These are phyloP conservation scores for Rosellinia necatrix DNA, from an alignment of 2,329 filamentous ascomycete species.

Conservation along the genomic window DNA sequence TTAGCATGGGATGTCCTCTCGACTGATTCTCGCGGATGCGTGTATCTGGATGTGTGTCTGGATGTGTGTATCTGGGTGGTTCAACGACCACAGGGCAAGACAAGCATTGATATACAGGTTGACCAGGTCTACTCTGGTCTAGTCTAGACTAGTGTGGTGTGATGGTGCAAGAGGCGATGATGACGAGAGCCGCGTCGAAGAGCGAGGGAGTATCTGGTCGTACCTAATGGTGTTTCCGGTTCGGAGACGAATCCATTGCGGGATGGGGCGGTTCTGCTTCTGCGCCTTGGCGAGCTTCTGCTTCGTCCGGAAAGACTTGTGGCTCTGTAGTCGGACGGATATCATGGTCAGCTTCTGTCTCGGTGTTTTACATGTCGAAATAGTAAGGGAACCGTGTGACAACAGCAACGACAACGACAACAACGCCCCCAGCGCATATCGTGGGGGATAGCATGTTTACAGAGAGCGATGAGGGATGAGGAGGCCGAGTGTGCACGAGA, in stretches of 20 bases:
- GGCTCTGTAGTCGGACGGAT: constrained; percentile 69
- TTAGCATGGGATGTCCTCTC: constrained; percentile 6
- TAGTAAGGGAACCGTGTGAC: neutral
- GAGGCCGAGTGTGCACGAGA: too few relatives aligned
- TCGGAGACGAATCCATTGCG: constrained; percentile 98
- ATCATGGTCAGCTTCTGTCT: constrained; percentile 24
- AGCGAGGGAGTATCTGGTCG: constrained; percentile 48
- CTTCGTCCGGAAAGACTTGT: constrained; percentile 99
- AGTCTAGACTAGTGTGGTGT: too few relatives aligned
- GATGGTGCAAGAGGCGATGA: constrained; percentile 10
- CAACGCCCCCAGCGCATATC: neutral
- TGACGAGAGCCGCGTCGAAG: constrained; percentile 6
- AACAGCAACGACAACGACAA: too few relatives aligned
- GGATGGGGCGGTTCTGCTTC: constrained; percentile 99
- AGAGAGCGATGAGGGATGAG: too few relatives aligned
- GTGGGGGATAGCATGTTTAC: neutral
- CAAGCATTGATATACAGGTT: too few relatives aligned
- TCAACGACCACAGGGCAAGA: too few relatives aligned
- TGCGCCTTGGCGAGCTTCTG: constrained; percentile 99
- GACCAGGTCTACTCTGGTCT: too few relatives aligned
- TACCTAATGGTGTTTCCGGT: constrained; percentile 99
- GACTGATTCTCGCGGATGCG: neutral
- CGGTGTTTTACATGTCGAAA: neutral
- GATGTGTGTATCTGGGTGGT: too few relatives aligned
- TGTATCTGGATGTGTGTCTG: neutral